A percentile compares a stretch with the other conserved stretches of the same genome.
Evolutionary conservation across 768 basidiomycete species (phyloP).

Genomic region (Auricularia heimuer): DNA sequence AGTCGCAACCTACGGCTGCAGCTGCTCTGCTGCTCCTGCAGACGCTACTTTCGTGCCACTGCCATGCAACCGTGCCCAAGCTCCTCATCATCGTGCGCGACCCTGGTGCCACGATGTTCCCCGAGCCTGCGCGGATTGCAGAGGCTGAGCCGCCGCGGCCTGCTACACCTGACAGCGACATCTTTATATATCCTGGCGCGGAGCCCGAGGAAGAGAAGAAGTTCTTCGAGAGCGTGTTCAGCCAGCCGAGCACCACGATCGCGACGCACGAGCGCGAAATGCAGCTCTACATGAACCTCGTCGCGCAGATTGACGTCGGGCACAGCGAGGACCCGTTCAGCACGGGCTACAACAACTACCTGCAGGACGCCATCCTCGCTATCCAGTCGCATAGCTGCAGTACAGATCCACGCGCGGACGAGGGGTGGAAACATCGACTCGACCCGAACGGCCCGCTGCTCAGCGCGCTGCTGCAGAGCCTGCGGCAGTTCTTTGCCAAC

Average conservation of each 20-base stretch:
- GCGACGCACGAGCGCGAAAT: slow-evolving; percentile 80
- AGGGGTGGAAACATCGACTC: slow-evolving; percentile 53
- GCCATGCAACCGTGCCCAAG: slow-evolving; percentile 51
- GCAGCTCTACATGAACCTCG: slow-evolving; percentile 64
- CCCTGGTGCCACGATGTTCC: slow-evolving; percentile 64
- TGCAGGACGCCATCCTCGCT: slow-evolving; percentile 59
- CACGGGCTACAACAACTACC: slow-evolving; percentile 77
- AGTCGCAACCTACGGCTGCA: slow-evolving; percentile 51
- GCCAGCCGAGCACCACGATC: slow-evolving; percentile 62
- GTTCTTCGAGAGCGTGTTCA: slow-evolving; percentile 8
- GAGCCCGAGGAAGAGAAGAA: slow-evolving; percentile 30
- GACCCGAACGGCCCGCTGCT: slow-evolving; percentile 71
- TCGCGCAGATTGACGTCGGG: slow-evolving; percentile 67
- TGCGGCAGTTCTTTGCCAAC: slow-evolving; percentile 77
- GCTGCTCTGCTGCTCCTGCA: slow-evolving; percentile 76
- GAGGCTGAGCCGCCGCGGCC: slow-evolving; percentile 5
- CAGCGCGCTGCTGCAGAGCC: slow-evolving; percentile 53
- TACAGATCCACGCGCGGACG: slow-evolving; percentile 31
- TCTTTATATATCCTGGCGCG: slow-evolving; percentile 33
- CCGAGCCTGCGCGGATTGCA: slow-evolving; percentile 39
- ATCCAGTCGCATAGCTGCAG: slow-evolving; percentile 56
- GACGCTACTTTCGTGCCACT: slow-evolving; percentile 62
- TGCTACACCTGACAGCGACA: slow-evolving; percentile 34
- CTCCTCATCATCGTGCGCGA: slow-evolving; percentile 65
- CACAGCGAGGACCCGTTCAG: slow-evolving; percentile 66